phyloP scores from a whole-genome alignment of 2,329 filamentous ascomycete species.

The Penicillium psychrosexuale region DNA sequence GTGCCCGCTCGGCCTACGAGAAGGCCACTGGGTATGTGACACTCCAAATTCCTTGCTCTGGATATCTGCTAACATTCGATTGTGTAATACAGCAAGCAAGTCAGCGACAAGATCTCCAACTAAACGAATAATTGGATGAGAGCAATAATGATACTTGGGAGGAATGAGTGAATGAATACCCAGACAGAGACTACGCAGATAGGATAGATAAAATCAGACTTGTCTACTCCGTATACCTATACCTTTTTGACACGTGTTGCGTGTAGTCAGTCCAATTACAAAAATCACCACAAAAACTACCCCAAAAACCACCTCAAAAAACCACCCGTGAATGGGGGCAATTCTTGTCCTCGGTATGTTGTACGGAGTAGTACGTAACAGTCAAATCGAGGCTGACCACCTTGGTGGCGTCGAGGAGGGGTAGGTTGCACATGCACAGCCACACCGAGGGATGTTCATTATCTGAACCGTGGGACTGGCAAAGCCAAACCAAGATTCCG shows the following conservation, averaged over 20 bases:
- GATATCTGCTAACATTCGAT: neutral
- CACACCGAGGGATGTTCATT: neutral
- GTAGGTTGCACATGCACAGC: neutral
- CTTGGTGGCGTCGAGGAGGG: neutral
- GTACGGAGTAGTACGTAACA: neutral
- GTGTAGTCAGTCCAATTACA: neutral
- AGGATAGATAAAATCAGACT: neutral
- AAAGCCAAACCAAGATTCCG: neutral
- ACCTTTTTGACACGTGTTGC: neutral
- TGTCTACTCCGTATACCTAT: neutral
- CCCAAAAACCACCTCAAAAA: no score
- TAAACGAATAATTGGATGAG: neutral
- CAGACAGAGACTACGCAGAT: neutral
- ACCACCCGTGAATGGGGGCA: no score
- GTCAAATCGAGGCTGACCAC: neutral
- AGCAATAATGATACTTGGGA: neutral
- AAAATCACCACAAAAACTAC: no score
- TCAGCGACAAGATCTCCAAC: slow-evolving; percentile 4
- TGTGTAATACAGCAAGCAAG: neutral
- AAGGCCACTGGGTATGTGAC: slow-evolving; percentile 3
- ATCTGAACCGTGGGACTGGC: neutral
- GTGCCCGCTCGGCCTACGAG: slow-evolving; percentile 1
- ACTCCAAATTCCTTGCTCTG: neutral
- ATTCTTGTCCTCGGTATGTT: neutral
- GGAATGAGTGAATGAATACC: slow-evolving; percentile 1